Percentiles rank a stretch among this genome's conserved stretches.
phyloP scores from a whole-genome alignment of 495 filamentous ascomycete species.

The Tetracladium setigerum region DNA sequence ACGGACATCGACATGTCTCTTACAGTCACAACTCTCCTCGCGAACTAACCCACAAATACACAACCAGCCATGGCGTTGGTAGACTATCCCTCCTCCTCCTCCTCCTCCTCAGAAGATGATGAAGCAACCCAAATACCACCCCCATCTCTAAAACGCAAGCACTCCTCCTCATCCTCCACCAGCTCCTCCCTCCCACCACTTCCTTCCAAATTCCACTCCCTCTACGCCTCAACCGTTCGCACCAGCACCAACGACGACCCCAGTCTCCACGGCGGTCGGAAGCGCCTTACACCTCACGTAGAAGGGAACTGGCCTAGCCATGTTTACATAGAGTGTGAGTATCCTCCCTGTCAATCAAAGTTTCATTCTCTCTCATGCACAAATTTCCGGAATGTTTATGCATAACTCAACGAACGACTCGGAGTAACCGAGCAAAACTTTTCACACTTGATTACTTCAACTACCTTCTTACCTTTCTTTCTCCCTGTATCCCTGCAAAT shows the following conservation, averaged over 20 bases:
- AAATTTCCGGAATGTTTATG: neutral
- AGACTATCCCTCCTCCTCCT: constrained; percentile 68
- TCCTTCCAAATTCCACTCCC: constrained; percentile 73
- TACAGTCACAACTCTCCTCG: no score
- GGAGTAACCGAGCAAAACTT: no score
- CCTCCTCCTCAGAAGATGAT: constrained; percentile 38
- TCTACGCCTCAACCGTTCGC: constrained; percentile 76
- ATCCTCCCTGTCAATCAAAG: neutral
- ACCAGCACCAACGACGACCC: constrained; percentile 75
- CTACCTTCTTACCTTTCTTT: no score
- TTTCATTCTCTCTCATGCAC: neutral
- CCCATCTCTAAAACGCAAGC: constrained; percentile 8
- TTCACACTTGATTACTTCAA: no score
- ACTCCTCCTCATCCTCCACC: constrained; percentile 5
- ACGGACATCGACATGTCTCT: no score
- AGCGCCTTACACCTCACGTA: constrained; percentile 73
- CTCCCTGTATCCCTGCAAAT: no score
- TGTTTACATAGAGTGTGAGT: constrained; percentile 86
- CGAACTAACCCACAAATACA: no score
- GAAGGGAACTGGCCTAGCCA: constrained; percentile 91
- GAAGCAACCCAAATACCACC: constrained; percentile 4
- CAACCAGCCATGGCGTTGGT: constrained; percentile 51
- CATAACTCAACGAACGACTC: constrained; percentile 8
- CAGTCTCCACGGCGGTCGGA: constrained; percentile 73
- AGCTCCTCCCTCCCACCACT: constrained; percentile 63